Evolutionary conservation across 2,329 filamentous ascomycete genomes (phyloP), one percentile per base, ranked within the genome.

Genomic region (Fusarium floridanum): DNA sequence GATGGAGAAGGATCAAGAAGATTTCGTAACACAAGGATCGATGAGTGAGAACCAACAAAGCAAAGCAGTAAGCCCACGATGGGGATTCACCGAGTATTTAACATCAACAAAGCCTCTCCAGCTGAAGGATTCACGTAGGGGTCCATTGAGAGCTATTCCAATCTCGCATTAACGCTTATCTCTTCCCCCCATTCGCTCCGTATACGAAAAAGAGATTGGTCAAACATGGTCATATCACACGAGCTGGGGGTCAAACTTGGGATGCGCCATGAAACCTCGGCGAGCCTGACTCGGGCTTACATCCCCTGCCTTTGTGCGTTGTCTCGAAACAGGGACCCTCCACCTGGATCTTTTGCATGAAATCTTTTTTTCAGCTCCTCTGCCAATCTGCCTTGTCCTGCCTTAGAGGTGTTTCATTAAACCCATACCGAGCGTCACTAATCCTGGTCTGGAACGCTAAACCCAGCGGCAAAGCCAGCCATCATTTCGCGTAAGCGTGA

Each of bases 341-440:
- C 7, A 14, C 45, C 14, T 29, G 24, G 24, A n/a, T 12, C 48
- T 10, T 53, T 53, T 39, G 34, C 56, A 41, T 20, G 56, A 24
- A 59, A 41, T 24, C 22, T 34, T 36, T 37, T 56, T 59, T 39
- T 24, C 56, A 59, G 56, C 56, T 59, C 9, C 22, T 37, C 34
- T 37, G 20, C 56, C 34, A 59, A 59, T 59, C 32, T 59, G 56
- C 56, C 56, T 59, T 14, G 56, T 32, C 56, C 22, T 29, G 56
- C 56, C 34, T 20, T 39, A 41, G 56, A 37, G 22, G 36, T 59
- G 56, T 59, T 59, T 59, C 56, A 59, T 39, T 27, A 27, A 59
- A 16, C 34, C 20, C 5, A 27, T 17, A 6, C 48, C 16, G 16
- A 37, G 56, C 22, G 20, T 37, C 56, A n/a, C 56, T 41, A 59